Evolutionary conservation across 2,329 filamentous ascomycete genomes (phyloP).

Genomic region (Hirsutella thompsonii): DNA sequence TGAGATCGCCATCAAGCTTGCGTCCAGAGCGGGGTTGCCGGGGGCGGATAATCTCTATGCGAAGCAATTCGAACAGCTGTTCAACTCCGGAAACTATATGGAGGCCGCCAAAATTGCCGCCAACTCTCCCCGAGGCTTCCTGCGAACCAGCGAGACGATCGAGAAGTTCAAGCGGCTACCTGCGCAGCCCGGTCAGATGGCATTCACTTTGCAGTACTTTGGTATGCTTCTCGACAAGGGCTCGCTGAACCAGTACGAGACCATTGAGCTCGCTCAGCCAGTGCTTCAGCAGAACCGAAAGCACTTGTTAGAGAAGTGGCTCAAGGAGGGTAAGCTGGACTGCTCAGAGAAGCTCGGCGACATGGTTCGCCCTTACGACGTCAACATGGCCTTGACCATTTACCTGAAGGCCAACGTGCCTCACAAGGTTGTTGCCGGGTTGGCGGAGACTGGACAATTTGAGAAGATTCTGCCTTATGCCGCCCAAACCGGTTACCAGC

Average conservation of each 20-base stretch:
- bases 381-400: slow-evolving; percentile 74
- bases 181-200: slow-evolving; percentile 72
- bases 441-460: slow-evolving; percentile 92
- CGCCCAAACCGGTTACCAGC: slow-evolving; percentile 71
- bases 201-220: slow-evolving; percentile 93
- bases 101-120: slow-evolving; percentile 94
- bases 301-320: slow-evolving; percentile 94
- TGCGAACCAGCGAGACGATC: slow-evolving; percentile 89
- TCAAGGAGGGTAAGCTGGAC: slow-evolving; percentile 89
- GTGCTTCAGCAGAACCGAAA: slow-evolving; percentile 90
- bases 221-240: slow-evolving; percentile 96
- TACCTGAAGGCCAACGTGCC: slow-evolving; percentile 85
- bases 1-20: slow-evolving; percentile 88
- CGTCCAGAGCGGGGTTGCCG: slow-evolving; percentile 82
- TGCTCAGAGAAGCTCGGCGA: slow-evolving; percentile 96
- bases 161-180: slow-evolving; percentile 87
- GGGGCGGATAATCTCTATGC: slow-evolving; percentile 90
- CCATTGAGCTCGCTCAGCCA: slow-evolving; percentile 81
- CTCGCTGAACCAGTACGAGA: slow-evolving; percentile 82
- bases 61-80: slow-evolving; percentile 82
- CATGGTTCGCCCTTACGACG: slow-evolving; percentile 78
- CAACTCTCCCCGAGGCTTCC: slow-evolving; percentile 89
- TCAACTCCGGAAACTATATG: slow-evolving; percentile 65
- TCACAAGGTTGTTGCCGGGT: slow-evolving; percentile 87
- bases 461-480: slow-evolving; percentile 93